Base-by-base conservation (phyloP, 805 yeast species). In the Yamadazyma akitaensis region DNA sequence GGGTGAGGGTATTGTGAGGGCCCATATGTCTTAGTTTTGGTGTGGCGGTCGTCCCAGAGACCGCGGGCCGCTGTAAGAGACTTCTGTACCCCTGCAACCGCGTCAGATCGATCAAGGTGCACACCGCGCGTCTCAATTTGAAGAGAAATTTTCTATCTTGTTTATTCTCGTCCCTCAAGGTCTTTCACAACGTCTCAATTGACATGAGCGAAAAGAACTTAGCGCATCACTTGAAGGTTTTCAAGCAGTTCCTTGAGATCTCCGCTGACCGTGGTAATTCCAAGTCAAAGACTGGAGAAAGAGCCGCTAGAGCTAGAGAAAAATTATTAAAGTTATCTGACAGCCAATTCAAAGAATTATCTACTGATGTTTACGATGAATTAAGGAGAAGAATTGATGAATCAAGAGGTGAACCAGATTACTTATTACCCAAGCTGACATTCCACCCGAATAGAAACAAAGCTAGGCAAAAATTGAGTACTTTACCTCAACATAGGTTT, bases 331-430 rank as follows among this genome's bases (percentile, higher is more conserved):
- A 88, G 59, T 76, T 95, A 45, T 84, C 96, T 2, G 72, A 77
- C 26, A 80, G 84, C 7, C 99, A 95, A 65, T 90, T 94, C 61
- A 76, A 78, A 50, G 99, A 94, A 63, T 78, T 94, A 48, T 81
- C 95, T 54, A 90, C 97, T 2, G 99, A 94, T 63, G 97, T 94
- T 11, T 86, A 82, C 62, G 99, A 94, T 65, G 99, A 94, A 65
- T 71, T 94, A 50, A 81, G 81, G 57, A 79, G 99, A 59, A 77
- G 99, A 52, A 76, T 79, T 36, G 79, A 73, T 53, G 84, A 82
- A 54, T 73, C 77, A 33, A 70, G 77, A 43, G 73, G 77, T 26
- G 80, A 79, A 53, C 82, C 86, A 1, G 81, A 79, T 45, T 81
- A 77, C 57, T 72, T 92, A 44, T 72, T 82, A 34, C 91, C 96